A percentile compares a stretch with the other conserved stretches of the same genome.
These are phyloP conservation scores for Clavispora phyllophila DNA, from an alignment of 805 yeast genomes.

Conservation along the genomic window DNA sequence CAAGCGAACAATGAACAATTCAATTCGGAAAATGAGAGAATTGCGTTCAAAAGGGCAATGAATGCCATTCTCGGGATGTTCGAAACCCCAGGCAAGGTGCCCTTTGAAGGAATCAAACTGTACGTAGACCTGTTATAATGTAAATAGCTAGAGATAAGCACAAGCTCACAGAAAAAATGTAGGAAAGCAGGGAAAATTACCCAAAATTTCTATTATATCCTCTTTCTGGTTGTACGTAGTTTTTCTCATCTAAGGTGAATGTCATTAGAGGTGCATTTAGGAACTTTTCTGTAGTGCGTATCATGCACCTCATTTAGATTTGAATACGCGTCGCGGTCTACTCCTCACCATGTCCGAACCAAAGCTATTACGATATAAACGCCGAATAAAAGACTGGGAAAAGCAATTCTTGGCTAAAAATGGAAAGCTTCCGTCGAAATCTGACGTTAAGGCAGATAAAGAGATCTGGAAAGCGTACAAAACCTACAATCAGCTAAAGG, in stretches of 20 bases:
- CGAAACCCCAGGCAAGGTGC: slow-evolving; percentile 2
- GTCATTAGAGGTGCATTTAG: too few species aligned
- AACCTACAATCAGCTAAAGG: slow-evolving; percentile 19
- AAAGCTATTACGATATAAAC: slow-evolving; percentile 6
- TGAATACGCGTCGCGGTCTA: not conserved
- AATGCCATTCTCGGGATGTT: slow-evolving; percentile 14
- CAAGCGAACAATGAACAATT: slow-evolving; percentile 13
- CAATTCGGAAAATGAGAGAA: slow-evolving; percentile 18
- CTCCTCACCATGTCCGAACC: not conserved
- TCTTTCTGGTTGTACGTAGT: too few species aligned
- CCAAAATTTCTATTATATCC: not conserved
- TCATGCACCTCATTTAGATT: not conserved
- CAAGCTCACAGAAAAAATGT: not conserved
- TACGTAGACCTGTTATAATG: slow-evolving; percentile 1
- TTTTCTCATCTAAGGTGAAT: too few species aligned
- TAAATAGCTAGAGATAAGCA: not conserved
- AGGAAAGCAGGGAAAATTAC: not conserved
- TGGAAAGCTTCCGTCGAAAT: slow-evolving; percentile 27
- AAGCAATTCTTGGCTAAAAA: slow-evolving; percentile 23
- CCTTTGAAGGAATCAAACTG: slow-evolving; percentile 6
- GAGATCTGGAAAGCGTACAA: slow-evolving; percentile 29
- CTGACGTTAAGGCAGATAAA: slow-evolving; percentile 29
- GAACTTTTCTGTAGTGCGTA: too few species aligned
- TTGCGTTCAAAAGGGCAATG: slow-evolving; percentile 21
- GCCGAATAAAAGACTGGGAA: slow-evolving; percentile 38